Percentiles rank a stretch among this genome's conserved stretches.
These are phyloP conservation scores for Adenanthera pavonina DNA, from an alignment of 306 rosid species.

Conservation along the genomic window DNA sequence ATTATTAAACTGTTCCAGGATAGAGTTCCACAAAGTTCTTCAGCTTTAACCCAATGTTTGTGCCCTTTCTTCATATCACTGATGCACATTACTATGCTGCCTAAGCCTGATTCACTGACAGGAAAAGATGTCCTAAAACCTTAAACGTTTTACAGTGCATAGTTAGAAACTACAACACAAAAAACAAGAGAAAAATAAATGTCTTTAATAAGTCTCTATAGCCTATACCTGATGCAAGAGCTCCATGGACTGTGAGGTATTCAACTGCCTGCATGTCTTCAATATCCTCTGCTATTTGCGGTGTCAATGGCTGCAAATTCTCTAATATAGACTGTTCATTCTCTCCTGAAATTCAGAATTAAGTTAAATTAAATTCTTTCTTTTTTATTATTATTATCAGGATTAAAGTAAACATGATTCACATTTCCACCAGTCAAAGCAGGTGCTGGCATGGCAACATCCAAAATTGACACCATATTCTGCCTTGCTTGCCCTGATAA, in stretches of 20 bases:
- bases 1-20: neutral
- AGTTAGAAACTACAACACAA: slow-evolving; percentile 19
- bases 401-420: slow-evolving; percentile 19
- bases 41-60: slow-evolving; percentile 11
- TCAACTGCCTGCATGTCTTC: slow-evolving; percentile 72
- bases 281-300: slow-evolving; percentile 60
- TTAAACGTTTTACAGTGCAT: neutral
- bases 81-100: slow-evolving; percentile 12
- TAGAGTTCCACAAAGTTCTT: neutral
- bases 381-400: neutral
- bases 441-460: slow-evolving; percentile 89
- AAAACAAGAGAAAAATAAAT: slow-evolving; percentile 19
- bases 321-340: slow-evolving; percentile 51
- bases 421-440: slow-evolving; percentile 62
- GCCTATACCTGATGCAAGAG: slow-evolving; percentile 71
- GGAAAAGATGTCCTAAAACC: slow-evolving; percentile 14
- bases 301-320: slow-evolving; percentile 74
- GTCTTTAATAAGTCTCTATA: neutral
- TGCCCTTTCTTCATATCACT: neutral
- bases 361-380: slow-evolving; percentile 43
- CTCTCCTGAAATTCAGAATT: slow-evolving; percentile 57
- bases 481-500: slow-evolving; percentile 77
- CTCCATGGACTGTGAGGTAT: slow-evolving; percentile 71
- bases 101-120: slow-evolving; percentile 7
- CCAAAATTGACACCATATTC: slow-evolving; percentile 78